A percentile compares a stretch with the other conserved stretches of the same genome.
phyloP scores from a whole-genome alignment of 495 filamentous ascomycete genomes.

The Penicillium manginii region DNA sequence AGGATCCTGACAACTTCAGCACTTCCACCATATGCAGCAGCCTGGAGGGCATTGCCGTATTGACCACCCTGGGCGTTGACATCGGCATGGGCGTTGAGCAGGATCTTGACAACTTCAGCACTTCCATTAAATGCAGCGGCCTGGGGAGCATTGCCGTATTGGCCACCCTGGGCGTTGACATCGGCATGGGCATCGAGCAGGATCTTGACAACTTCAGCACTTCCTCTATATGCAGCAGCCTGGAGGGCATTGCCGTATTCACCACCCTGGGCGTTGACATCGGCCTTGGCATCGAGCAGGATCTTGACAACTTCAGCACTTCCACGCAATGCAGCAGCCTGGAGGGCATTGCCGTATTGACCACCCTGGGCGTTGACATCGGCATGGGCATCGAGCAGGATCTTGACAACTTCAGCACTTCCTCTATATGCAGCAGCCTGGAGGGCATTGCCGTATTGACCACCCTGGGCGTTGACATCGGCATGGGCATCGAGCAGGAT shows the following conservation, averaged over 20 bases:
- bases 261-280: conserved; percentile 6
- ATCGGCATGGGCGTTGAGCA: background rate
- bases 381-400: too few species aligned
- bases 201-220: background rate
- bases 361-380: too few species aligned
- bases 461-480: too few species aligned
- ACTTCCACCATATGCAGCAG: conserved; percentile 2
- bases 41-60: conserved; percentile 7
- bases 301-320: too few species aligned
- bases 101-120: background rate
- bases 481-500: too few species aligned
- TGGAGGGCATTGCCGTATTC: too few species aligned
- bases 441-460: too few species aligned
- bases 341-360: too few species aligned
- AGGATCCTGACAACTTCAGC: conserved; percentile 1
- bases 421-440: too few species aligned
- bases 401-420: too few species aligned
- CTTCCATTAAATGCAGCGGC: conserved; percentile 1
- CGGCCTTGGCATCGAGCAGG: background rate
- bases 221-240: background rate
- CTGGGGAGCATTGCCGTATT: conserved; percentile 3
- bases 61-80: conserved; percentile 6
- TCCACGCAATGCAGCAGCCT: too few species aligned
- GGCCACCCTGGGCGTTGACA: conserved; percentile 7
- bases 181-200: background rate